Evolutionary conservation across 495 filamentous ascomycete genomes (phyloP), one percentile per base, ranked within the genome.

Genomic region (Penicillium paxilli): DNA sequence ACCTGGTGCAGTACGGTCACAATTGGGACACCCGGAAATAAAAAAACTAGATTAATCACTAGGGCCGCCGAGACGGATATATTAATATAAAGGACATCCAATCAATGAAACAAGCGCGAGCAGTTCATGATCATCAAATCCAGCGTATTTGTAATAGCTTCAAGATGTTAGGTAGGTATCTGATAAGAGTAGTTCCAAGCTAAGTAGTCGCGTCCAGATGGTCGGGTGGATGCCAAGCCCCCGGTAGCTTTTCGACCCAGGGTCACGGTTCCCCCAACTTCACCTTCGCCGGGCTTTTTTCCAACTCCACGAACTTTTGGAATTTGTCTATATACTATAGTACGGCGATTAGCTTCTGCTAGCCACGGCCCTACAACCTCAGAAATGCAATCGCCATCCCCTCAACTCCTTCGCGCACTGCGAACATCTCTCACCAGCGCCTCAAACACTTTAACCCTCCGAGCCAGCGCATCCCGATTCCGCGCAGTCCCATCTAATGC

Each of bases 331-430:
- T n/a, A n/a, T n/a, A n/a, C n/a, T n/a, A n/a, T n/a, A n/a, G n/a
- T n/a, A n/a, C n/a, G n/a, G n/a, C n/a, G n/a, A n/a, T n/a, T n/a
- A n/a, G n/a, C n/a, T n/a, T n/a, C n/a, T n/a, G n/a, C n/a, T n/a
- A n/a, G n/a, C n/a, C n/a, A n/a, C n/a, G n/a, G n/a, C n/a, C n/a
- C n/a, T n/a, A n/a, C n/a, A n/a, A n/a, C 10, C 33, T 16, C 12
- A 37, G 30, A 21, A 28, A 78, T 78, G 75, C 68, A 73, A 33
- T 58, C 71, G 9, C 75, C 75, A 55, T 77, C 75, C 0, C 59
- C 68, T n/a, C 75, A 77, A 47, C 70, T 78, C 23, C 65, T 78
- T 21, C 72, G 75, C 37, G 74, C 73, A 25, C 49, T 78, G 44
- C 74, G 74, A 55, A 67, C 64, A 21, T 69, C 72, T 2, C 64